Evolutionary conservation across 148 eudicot species (phyloP), one percentile per base, ranked within the genome.

Genomic region (Pouteria glomerata): DNA sequence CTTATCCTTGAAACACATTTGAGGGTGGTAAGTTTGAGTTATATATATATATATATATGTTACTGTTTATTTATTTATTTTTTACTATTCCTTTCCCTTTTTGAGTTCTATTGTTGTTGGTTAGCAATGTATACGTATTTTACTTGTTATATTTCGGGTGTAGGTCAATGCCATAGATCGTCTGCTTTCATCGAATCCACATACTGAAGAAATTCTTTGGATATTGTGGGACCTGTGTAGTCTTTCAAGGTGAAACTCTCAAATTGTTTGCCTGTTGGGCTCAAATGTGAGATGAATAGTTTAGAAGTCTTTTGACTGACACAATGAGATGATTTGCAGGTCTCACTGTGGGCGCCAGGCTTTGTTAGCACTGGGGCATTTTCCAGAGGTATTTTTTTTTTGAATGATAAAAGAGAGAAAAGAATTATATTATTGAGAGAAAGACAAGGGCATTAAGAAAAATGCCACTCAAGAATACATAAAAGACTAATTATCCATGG

Each of bases 301-400:
- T 64, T 41, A 30, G 44, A 35, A 68, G 1, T 44, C 35, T 21
- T 69, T 3, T 74, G 33, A 35, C 68, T 71, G 18, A 57, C 35
- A 52, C 33, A 23, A 63, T 63, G 59, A 60, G 68, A 31, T 76
- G 70, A 57, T 70, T 30, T 86, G 78, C 82, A 96, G 99, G 86
- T 86, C 96, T 73, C 82, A 85, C 66, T 90, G 90, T 87, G 99
- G 99, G 51, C 96, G 96, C 64, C 96, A 91, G 81, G 97, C 99
- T 74, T 79, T 96, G 79, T 81, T 90, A 79, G 84, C 89, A 78
- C 82, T 96, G 67, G 87, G 83, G 62, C 85, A 88, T 79, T 92
- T 92, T 73, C 94, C 99, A 12, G 97, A 92, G 99, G 99, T 96
- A 86, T 74, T 76, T n/a, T n/a, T n/a, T n/a, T n/a, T n/a, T n/a